A percentile compares a stretch with the other conserved stretches of the same genome.
phyloP scores from a whole-genome alignment of 495 filamentous ascomycete genomes.

The Neurospora cerealis region DNA sequence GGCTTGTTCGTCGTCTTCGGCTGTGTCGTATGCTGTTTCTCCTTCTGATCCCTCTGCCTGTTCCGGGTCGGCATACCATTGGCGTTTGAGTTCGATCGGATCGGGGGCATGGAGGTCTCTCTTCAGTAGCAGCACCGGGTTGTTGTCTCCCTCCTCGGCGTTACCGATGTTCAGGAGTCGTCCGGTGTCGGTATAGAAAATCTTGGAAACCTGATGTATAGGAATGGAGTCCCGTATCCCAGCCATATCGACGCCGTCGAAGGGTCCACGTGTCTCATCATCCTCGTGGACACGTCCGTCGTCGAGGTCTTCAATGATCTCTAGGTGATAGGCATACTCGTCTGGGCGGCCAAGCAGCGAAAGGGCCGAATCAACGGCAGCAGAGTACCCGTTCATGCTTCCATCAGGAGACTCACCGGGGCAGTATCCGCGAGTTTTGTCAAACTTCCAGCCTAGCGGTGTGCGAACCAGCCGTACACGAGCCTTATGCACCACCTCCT shows the following conservation, averaged over 20 bases:
- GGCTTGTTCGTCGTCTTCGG: conserved; percentile 38
- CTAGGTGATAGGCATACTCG: conserved; percentile 81
- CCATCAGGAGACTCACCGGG: neutral
- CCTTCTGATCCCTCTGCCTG: neutral
- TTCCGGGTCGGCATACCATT: conserved; percentile 13
- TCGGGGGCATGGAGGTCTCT: conserved; percentile 67
- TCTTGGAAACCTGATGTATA: conserved; percentile 85
- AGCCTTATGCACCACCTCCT: conserved; percentile 95
- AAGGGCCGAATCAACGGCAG: neutral
- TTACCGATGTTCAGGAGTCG: conserved; percentile 84
- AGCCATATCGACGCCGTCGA: conserved; percentile 60
- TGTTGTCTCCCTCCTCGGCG: conserved; percentile 65
- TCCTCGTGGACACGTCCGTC: conserved; percentile 81
- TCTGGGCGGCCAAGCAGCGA: conserved; percentile 20
- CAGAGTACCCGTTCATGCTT: neutral
- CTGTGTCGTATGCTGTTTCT: neutral
- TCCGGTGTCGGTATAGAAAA: conserved; percentile 96
- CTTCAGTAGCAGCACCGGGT: conserved; percentile 79
- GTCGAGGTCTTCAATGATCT: conserved; percentile 86
- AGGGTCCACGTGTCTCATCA: conserved; percentile 58
- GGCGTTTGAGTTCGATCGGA: conserved; percentile 37
- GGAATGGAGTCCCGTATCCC: conserved; percentile 80
- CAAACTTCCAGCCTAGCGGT: conserved; percentile 23
- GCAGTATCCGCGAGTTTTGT: conserved; percentile 14
- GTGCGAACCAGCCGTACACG: conserved; percentile 63